Evolutionary conservation across 2,329 filamentous ascomycete species (phyloP).

Genomic region (Fusarium sp.): DNA sequence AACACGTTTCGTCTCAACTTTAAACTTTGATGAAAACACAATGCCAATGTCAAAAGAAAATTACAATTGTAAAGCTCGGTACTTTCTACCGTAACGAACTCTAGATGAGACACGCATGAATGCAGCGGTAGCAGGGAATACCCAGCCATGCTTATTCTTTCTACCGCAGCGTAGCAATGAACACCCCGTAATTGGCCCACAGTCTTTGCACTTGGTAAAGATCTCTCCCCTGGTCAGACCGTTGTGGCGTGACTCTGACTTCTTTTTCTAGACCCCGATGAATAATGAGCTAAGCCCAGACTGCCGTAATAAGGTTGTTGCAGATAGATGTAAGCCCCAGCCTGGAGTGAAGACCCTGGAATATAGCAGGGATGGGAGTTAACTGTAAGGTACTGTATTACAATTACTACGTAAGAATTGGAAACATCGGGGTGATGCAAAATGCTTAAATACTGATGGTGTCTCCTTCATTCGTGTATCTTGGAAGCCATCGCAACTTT

Average conservation of each 20-base stretch:
- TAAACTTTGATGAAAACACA: no score
- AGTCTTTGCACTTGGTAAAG: not conserved
- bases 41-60: not conserved
- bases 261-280: not conserved
- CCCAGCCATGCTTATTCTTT: slow-evolving; percentile 6
- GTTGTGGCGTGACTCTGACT: slow-evolving; percentile 6
- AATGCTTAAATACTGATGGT: slow-evolving; percentile 4
- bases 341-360: not conserved
- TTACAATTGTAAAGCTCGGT: not conserved
- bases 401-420: not conserved
- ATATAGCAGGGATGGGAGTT: not conserved
- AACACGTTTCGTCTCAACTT: not conserved
- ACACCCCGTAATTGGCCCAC: slow-evolving; percentile 16
- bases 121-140: not conserved
- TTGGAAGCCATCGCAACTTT: not conserved
- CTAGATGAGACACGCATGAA: not conserved
- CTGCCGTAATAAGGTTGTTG: slow-evolving; percentile 8
- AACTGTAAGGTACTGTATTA: not conserved
- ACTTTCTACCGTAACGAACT: not conserved
- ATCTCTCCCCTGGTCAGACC: not conserved
- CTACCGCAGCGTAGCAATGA: not conserved
- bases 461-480: not conserved
- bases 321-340: slow-evolving; percentile 16
- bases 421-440: not conserved
- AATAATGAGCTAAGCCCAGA: not conserved